phyloP scores from a whole-genome alignment of 164 flowering plant species.

The Dillenia suffruticosa region DNA sequence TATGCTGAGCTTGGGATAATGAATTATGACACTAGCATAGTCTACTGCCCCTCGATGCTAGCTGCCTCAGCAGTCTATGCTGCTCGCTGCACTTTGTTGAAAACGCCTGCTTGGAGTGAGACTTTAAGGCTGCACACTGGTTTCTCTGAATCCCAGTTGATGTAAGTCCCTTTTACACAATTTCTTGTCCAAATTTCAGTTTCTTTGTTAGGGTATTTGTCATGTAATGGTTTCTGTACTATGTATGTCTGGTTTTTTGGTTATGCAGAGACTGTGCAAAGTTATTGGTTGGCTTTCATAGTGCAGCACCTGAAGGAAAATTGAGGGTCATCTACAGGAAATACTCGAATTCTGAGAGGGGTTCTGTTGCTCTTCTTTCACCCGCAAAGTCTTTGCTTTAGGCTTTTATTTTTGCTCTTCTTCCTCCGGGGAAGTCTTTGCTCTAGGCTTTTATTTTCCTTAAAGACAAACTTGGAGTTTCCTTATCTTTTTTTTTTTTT shows the following conservation, averaged over 20 bases:
- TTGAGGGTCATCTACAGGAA: conserved; percentile 21
- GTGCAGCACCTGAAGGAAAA: conserved; percentile 10
- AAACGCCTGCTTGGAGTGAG: conserved; percentile 18
- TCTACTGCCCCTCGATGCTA: conserved; percentile 21
- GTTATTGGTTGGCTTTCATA: conserved; percentile 21
- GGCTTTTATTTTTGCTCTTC: no score
- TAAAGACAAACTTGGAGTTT: no score
- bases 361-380: conserved; percentile 21
- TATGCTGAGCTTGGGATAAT: conserved; percentile 27
- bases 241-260: no score
- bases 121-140: conserved; percentile 24
- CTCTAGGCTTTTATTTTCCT: no score
- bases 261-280: conserved; percentile 16
- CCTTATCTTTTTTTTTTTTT: no score
- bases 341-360: conserved; percentile 17
- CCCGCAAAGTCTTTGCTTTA: conserved; percentile 11
- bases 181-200: no score
- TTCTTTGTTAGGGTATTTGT: no score
- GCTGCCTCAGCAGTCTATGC: conserved; percentile 32
- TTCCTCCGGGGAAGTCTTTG: no score
- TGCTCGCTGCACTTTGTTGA: conserved; percentile 19
- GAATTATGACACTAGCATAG: conserved; percentile 14
- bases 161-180: conserved; percentile 5
- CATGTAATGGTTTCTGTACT: no score
- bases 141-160: conserved; percentile 15